Base-by-base conservation (phyloP, 345 rosid genomes). In the Boechera stricta region DNA sequence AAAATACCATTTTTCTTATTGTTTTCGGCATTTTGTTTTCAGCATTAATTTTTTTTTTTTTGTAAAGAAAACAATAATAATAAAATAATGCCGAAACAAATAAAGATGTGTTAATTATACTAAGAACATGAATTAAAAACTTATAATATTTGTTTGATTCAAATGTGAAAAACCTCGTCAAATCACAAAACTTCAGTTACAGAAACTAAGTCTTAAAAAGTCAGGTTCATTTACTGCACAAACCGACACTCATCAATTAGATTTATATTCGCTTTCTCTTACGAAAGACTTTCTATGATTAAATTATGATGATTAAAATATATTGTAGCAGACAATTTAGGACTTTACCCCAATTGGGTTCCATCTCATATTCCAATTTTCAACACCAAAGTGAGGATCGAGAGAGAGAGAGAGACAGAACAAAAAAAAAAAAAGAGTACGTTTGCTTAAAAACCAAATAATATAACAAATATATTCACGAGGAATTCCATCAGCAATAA, bases 321-420 rank as follows among this genome's bases (percentile, higher is more conserved):
- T 38, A 32, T 10, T 66, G 32, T 51, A 78, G 81, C 68, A 72
- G 81, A 78, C 81, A 66, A 72, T 78, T 78, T 78, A 78, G 73
- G 51, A 78, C 81, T 72, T 78, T 66, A 52, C 56, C 69, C 73
- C 63, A 78, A 66, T 78, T 72, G 73, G 77, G 81, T 72, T 78
- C 44, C 73, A 58, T 72, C 77, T 66, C 73, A 72, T 72, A 21
- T 72, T 72, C 58, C 69, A 72, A 78, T 72, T 59, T 72, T 67
- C 69, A 78, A 78, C 73, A 65, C 36, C 51, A 49, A 49, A 57
- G 56, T 18, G 45, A 47, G 54, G 54, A 57, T 44, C 5, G 53
- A 77, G 21, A 71, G 52, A 71, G n/a, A 28, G 33, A 45, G 21
- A 21, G 48, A 52, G 55, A 52, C 2, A 39, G 24, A 59, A 31